Evolutionary conservation across 345 rosid genomes (phyloP).

Genomic region (Brassica rapa): DNA sequence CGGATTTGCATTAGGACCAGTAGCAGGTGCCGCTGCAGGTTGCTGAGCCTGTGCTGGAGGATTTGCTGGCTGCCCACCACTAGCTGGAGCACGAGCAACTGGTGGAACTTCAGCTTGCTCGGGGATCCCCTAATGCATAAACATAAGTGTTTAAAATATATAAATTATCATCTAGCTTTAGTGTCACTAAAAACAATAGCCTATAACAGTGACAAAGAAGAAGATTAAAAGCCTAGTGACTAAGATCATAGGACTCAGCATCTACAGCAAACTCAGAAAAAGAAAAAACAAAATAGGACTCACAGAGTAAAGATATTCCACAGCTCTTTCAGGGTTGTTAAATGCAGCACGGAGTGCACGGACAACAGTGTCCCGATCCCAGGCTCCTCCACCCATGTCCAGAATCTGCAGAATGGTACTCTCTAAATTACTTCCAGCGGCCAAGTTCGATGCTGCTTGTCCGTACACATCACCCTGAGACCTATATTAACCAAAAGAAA

Average conservation of each 20-base stretch:
- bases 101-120: conserved; percentile 44
- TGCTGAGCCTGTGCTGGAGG: conserved; percentile 47
- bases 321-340: conserved; percentile 97
- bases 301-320: conserved; percentile 90
- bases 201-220: no score
- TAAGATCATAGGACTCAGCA: background rate
- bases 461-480: conserved; percentile 60
- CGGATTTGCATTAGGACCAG: conserved; percentile 48
- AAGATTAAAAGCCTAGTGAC: background rate
- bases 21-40: conserved; percentile 55
- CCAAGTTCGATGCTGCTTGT: conserved; percentile 86
- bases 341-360: conserved; percentile 94
- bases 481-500: conserved; percentile 46
- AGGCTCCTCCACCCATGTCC: conserved; percentile 94
- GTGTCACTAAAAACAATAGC: conserved; percentile 3
- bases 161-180: background rate
- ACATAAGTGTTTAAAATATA: background rate
- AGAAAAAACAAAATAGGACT: conserved; percentile 10
- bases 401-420: conserved; percentile 85
- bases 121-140: conserved; percentile 39
- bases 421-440: conserved; percentile 81
- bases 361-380: conserved; percentile 87
- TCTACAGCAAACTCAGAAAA: background rate
- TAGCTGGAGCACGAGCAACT: conserved; percentile 32
- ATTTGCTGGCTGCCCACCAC: conserved; percentile 35